Base-by-base conservation (phyloP, 164 flowering plant genomes). In the Sextonia rubra region DNA sequence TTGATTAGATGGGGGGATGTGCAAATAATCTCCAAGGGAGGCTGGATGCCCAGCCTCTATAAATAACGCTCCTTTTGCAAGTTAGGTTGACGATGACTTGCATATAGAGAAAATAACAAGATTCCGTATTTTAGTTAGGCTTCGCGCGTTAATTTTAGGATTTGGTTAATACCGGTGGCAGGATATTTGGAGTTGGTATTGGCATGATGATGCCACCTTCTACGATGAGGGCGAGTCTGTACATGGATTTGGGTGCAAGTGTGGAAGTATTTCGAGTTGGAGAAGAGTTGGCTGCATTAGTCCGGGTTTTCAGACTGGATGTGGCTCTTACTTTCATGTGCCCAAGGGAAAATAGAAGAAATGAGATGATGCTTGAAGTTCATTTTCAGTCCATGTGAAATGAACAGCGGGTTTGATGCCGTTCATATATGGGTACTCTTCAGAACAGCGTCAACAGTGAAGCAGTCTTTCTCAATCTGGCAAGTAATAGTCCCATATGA, bases 51-150 rank as follows among this genome's bases (percentile, higher is more conserved):
- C n/a, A n/a, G 79, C 71, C 75, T 74, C 75, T 85, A 90, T 87
- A 88, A 71, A 86, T 89, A 86, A 63, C 64, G 58, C 29, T 73
- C 47, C 37, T 78, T n/a, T 20, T 75, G 75, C 61, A 23, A 68
- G 69, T 52, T 67, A 73, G 77, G 74, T 76, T 77, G 71, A 76
- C 68, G 66, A 79, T 74, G 71, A 85, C 27, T 72, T 88, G 86
- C 88, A 79, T 78, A 84, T 86, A 85, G 47, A 61, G 69, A 73
- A 79, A 85, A 82, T 82, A 85, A 85, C 64, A 76, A 74, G 68
- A 77, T 73, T 48, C 5, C 71, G 58, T 70, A 73, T 29, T 26
- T 47, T 37, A 37, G 44, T 26, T 70, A 17, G 71, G 15, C 70
- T 49, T 49, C 63, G 29, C 65, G 68, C 49, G 68, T 74, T 71